Evolutionary conservation across 805 yeast genomes (phyloP).

Genomic region (Candida vartiovaarae): DNA sequence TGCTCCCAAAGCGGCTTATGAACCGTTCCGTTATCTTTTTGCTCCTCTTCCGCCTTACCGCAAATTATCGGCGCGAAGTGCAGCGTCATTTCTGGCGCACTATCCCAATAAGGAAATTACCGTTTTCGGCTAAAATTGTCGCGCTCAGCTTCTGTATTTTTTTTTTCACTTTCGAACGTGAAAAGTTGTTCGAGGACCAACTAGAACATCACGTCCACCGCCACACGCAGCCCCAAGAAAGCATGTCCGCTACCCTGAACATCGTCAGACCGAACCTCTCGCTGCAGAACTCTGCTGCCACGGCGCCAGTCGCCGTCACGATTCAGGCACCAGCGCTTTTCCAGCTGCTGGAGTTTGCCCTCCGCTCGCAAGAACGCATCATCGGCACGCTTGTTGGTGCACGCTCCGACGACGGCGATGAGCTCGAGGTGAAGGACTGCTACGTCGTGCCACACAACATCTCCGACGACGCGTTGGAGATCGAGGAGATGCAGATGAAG

Average conservation of each 20-base stretch:
- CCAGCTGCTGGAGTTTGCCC: slow-evolving; percentile 66
- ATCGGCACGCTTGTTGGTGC: slow-evolving; percentile 79
- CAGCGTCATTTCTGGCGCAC: no score
- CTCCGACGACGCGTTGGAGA: slow-evolving; percentile 65
- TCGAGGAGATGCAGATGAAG: slow-evolving; percentile 71
- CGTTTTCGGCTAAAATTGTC: neutral
- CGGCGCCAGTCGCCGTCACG: slow-evolving; percentile 42
- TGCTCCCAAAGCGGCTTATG: no score
- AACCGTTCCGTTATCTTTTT: no score
- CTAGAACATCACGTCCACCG: neutral
- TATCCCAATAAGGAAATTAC: neutral
- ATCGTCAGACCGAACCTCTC: slow-evolving; percentile 24
- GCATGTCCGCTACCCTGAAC: slow-evolving; percentile 19
- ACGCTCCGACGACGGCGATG: slow-evolving; percentile 78
- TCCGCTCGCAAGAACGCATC: slow-evolving; percentile 54
- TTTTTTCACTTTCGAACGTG: neutral
- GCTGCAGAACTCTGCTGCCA: slow-evolving; percentile 22
- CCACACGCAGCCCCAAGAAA: no score
- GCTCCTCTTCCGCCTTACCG: no score
- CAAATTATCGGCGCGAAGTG: no score
- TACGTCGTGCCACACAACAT: slow-evolving; percentile 79
- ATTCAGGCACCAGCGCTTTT: slow-evolving; percentile 68
- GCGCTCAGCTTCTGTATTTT: neutral
- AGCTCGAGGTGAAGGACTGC: slow-evolving; percentile 64
- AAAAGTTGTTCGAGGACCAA: neutral